phyloP scores from a whole-genome alignment of 495 filamentous ascomycete species.

The Zalerion maritima region DNA sequence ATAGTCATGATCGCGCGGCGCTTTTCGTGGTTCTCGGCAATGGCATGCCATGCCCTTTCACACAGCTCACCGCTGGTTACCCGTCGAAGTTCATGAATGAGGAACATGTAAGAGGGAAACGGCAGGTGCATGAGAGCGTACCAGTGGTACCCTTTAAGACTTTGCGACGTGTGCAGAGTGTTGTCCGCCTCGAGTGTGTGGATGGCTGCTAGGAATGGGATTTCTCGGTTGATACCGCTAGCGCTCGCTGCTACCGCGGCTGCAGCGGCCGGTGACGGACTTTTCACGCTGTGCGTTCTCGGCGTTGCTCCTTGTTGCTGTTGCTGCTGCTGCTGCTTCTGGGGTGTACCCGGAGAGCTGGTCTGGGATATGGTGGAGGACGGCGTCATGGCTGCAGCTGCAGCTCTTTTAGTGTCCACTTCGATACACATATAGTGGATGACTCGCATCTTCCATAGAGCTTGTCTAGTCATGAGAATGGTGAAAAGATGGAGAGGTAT shows the following conservation, averaged over 20 bases:
- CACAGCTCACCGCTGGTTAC: constrained; percentile 33
- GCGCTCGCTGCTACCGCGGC: constrained; percentile 1
- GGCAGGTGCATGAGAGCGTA: constrained; percentile 38
- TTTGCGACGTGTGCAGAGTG: constrained; percentile 28
- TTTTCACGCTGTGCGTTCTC: constrained; percentile 18
- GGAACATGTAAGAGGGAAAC: constrained; percentile 37
- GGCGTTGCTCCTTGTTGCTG: constrained; percentile 11
- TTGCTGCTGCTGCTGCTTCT: constrained; percentile 1
- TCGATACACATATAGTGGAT: constrained; percentile 10
- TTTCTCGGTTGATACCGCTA: constrained; percentile 23
- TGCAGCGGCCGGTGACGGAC: not conserved
- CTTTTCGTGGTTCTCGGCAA: constrained; percentile 34
- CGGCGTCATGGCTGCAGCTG: too few species aligned
- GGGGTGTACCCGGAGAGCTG: not conserved
- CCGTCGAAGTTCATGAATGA: constrained; percentile 31
- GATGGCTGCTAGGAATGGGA: constrained; percentile 31
- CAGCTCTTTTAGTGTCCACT: too few species aligned
- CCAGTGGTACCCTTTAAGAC: constrained; percentile 34
- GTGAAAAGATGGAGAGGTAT: constrained; percentile 44
- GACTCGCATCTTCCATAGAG: constrained; percentile 27
- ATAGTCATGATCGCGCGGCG: constrained; percentile 24
- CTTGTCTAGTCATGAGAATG: constrained; percentile 30
- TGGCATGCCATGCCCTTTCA: constrained; percentile 37
- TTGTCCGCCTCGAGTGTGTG: constrained; percentile 39
- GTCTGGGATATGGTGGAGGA: too few species aligned